Conservation (phyloP, 2,329 filamentous ascomycete genomes). For the Phoma sp. region DNA sequence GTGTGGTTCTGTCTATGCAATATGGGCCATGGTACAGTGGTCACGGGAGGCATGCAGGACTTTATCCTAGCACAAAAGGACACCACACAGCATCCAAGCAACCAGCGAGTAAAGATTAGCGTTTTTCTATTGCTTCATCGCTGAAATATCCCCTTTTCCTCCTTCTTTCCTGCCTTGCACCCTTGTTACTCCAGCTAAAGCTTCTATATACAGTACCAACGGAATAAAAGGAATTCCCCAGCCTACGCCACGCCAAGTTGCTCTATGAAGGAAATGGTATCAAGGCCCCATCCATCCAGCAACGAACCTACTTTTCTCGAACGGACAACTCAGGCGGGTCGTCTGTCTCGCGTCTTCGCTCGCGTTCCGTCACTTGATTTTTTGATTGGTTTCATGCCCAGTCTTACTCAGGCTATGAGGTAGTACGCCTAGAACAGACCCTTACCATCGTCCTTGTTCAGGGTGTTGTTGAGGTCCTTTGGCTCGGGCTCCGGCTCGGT, state of each 20-base stretch:
- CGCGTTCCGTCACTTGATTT: background rate
- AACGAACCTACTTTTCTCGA: background rate
- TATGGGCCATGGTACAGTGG: background rate
- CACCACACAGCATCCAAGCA: too few species aligned
- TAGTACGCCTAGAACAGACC: slow-evolving; percentile 26
- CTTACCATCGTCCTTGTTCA: slow-evolving; percentile 27
- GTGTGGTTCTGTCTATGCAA: background rate
- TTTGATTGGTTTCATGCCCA: background rate
- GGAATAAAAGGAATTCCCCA: background rate
- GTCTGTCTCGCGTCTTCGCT: background rate
- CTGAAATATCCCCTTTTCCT: background rate
- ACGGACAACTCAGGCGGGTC: too few species aligned
- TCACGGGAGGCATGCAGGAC: too few species aligned
- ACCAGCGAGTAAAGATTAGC: background rate
- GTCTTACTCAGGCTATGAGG: slow-evolving; percentile 13
- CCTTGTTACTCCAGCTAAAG: too few species aligned
- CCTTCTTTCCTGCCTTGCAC: background rate
- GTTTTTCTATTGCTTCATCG: background rate
- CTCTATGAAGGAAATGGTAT: background rate
- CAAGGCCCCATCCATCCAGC: background rate
- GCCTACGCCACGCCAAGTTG: slow-evolving; percentile 13
- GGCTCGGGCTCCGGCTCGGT: slow-evolving; percentile 32
- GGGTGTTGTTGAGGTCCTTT: slow-evolving; percentile 34
- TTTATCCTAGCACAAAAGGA: background rate
- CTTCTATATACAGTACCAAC: background rate